These are phyloP conservation scores for Yarrowia phangngaensis DNA, from an alignment of 805 yeast genomes.

Conservation along the genomic window DNA sequence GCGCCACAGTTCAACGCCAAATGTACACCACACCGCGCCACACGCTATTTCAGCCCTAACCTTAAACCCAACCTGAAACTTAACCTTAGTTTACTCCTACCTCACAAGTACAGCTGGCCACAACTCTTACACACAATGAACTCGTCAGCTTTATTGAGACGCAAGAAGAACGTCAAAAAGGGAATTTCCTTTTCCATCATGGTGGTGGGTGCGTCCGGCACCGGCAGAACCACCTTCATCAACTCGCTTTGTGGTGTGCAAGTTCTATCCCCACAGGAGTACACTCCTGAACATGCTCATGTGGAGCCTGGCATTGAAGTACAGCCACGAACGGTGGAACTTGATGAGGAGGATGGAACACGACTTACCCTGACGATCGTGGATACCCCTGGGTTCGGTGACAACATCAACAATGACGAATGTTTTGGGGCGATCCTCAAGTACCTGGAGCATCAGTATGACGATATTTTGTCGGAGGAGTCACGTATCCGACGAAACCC, in stretches of 20 bases:
- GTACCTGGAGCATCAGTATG: constrained; percentile 68
- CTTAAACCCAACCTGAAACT: too few species aligned
- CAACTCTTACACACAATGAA: constrained; percentile 7
- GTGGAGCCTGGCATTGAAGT: constrained; percentile 24
- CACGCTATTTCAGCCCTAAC: too few species aligned
- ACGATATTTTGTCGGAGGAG: constrained; percentile 68
- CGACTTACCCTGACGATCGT: constrained; percentile 55
- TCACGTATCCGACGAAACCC: constrained; percentile 70
- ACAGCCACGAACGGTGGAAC: constrained; percentile 37
- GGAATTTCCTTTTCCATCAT: constrained; percentile 63
- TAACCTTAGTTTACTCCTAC: too few species aligned
- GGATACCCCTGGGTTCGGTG: constrained; percentile 77
- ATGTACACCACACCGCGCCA: too few species aligned
- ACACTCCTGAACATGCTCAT: constrained; percentile 26
- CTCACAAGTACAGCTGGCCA: too few species aligned
- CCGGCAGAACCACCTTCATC: constrained; percentile 71
- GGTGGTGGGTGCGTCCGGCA: constrained; percentile 68
- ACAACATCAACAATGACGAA: constrained; percentile 59
- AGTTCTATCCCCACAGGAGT: constrained; percentile 12
- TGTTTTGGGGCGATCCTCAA: constrained; percentile 51
- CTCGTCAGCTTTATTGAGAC: constrained; percentile 39
- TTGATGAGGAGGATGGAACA: constrained; percentile 56
- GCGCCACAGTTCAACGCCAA: too few species aligned
- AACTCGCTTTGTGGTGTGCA: constrained; percentile 54
- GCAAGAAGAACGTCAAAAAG: constrained; percentile 58